Base-by-base conservation (phyloP, 371 early-diverging fungal species). In the Antonospora locustae region DNA sequence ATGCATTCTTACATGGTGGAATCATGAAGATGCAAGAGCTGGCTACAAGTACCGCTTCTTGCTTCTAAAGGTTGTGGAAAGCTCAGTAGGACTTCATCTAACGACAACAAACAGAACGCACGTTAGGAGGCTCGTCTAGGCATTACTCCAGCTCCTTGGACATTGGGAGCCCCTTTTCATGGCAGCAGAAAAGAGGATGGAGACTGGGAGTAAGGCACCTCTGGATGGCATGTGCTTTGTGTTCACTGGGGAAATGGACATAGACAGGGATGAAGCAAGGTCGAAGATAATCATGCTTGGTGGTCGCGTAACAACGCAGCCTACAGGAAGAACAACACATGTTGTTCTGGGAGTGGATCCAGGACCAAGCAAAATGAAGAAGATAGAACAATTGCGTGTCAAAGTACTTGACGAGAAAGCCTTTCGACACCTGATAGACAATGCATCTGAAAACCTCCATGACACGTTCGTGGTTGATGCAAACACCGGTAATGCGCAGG, bases 271-370 rank as follows among this genome's bases (percentile, higher is more conserved):
- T 16, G 58, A 61, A 34, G 65, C 66, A 27, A 60, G 55, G 37
- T 25, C 36, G 25, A 53, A 56, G 55, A 60, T 66, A 19, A 52
- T 63, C 11, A 14, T 61, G 67, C 53, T 72, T 9, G 73, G 73
- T 9, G 84, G 89, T 14, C 77, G 87, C 48, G 81, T 86, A 2
- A 91, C 93, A 0, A 68, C 78, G 0, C 74, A 80, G 1, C 81
- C 85, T 17, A 87, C 88, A 61, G 81, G 83, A 5, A 86, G 83
- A 59, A 99, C 99, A 0, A 78, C 80, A 0, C 91, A 81, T 72
- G 69, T 96, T 16, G 79, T 96, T 0, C 90, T 90, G 9, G 83
- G 85, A 4, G 24, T 22, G 11, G 90, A 90, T 37, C 83, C 93
- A 11, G 99, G 99, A 1, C 81, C 78, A 34, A 74, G 80, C 17